Evolutionary conservation across 257 asterid genomes (phyloP).

Genomic region (Handroanthus guayacan): DNA sequence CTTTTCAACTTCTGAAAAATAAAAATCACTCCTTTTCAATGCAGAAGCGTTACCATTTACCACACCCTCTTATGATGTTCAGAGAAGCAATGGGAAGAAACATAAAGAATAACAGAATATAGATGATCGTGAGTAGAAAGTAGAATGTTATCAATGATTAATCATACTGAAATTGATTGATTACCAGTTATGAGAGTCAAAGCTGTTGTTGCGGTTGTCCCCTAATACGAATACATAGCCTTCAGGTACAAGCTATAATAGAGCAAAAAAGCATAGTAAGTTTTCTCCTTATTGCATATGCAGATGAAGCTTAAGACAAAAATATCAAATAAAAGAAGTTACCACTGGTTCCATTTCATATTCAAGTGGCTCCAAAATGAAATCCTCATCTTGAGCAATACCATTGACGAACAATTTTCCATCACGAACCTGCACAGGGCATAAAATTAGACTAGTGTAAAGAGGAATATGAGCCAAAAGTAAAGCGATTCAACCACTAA

Average conservation of each 20-base stretch:
- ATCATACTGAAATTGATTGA: slow-evolving; percentile 6
- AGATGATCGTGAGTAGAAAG: neutral
- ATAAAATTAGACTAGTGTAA: slow-evolving; percentile 25
- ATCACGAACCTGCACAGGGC: slow-evolving; percentile 62
- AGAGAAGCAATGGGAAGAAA: too few relatives aligned
- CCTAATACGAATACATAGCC: slow-evolving; percentile 95
- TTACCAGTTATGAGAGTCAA: slow-evolving; percentile 92
- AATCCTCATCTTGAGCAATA: slow-evolving; percentile 78
- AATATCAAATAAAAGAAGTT: slow-evolving; percentile 31
- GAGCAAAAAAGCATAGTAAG: slow-evolving; percentile 20
- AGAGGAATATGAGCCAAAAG: slow-evolving; percentile 11
- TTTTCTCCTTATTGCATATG: slow-evolving; percentile 11
- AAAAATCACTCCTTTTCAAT: too few relatives aligned
- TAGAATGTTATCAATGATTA: neutral
- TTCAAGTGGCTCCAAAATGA: slow-evolving; percentile 83
- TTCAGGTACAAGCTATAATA: slow-evolving; percentile 79
- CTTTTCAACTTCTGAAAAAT: too few relatives aligned
- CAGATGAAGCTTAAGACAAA: slow-evolving; percentile 12
- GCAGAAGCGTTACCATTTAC: too few relatives aligned
- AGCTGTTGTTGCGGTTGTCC: slow-evolving; percentile 95
- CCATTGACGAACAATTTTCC: slow-evolving; percentile 84
- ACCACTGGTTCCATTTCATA: slow-evolving; percentile 92
- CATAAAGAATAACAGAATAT: neutral
- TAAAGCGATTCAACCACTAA: slow-evolving; percentile 20
- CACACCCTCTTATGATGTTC: too few relatives aligned